Evolutionary conservation across 768 basidiomycete genomes (phyloP).

Genomic region (Leccinum aurantiacum): DNA sequence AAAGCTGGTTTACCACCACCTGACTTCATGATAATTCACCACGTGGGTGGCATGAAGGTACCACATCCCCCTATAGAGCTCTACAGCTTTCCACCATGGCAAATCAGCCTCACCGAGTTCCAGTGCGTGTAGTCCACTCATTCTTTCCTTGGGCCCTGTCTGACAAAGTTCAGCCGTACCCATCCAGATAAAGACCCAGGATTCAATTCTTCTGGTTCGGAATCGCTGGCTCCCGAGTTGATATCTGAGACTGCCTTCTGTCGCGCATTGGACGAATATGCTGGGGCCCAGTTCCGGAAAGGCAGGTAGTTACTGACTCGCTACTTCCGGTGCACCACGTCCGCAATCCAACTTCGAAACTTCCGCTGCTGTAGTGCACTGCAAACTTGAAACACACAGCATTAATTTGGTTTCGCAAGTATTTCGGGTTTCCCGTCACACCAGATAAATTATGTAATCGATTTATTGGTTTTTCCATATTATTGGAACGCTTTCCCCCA

Average conservation of each 20-base stretch:
- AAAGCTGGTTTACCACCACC: conserved; percentile 59
- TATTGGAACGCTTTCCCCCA: not conserved
- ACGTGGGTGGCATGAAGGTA: conserved; percentile 41
- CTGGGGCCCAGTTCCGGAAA: conserved; percentile 72
- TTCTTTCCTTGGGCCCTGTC: conserved; percentile 7
- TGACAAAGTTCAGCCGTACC: conserved; percentile 20
- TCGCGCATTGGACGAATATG: conserved; percentile 71
- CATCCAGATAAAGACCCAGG: conserved; percentile 14
- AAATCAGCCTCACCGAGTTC: conserved; percentile 78
- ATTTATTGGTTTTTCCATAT: not conserved
- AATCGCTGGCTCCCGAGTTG: conserved; percentile 13
- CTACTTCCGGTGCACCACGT: conserved; percentile 9
- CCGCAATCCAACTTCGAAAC: not conserved
- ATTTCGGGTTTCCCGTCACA: not conserved
- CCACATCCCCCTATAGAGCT: conserved; percentile 56
- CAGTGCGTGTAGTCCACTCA: conserved; percentile 47
- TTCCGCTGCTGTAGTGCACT: not conserved
- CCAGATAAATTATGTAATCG: not conserved
- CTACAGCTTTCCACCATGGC: conserved; percentile 83
- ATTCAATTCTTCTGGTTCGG: not conserved
- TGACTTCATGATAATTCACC: conserved; percentile 77
- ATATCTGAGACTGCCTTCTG: conserved; percentile 61
- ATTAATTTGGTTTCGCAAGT: not conserved
- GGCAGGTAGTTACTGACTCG: conserved; percentile 52
- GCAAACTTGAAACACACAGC: not conserved